Evolutionary conservation across 2,329 filamentous ascomycete genomes (phyloP), one percentile per base, ranked within the genome.

Genomic region (Paraconiothyrium brasiliense): DNA sequence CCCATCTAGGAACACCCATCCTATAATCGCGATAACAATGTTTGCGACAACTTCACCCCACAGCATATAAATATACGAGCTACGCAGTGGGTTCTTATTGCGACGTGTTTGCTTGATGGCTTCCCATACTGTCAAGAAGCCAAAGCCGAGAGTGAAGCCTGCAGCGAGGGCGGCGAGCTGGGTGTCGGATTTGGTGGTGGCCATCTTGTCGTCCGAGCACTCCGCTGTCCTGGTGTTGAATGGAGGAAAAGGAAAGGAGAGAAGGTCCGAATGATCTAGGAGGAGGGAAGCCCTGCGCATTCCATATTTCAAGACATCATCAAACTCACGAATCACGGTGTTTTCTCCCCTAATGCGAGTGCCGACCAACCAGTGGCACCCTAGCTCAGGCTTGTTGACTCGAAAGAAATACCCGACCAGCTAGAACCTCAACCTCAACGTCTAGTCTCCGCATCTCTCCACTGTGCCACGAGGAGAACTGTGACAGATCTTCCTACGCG

Each of bases 51-150:
- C 68, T 37, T 77, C 73, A 35, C 74, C 74, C 73, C 73, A 77
- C 58, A 77, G n/a, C 74, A 77, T 77, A 58, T 75, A 77, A 43
- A 77, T 75, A 55, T 77, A 77, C n/a, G 60, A 59, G n/a, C 71
- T 74, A 20, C 73, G 57, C 22, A 77, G 57, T 0, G 74, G 74
- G 46, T 76, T 77, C 24, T 73, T 70, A 48, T 77, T 77, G 39
- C 71, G 68, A n/a, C 63, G 64, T n/a, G 74, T 77, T 61, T 77
- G 74, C 57, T 76, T 74, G 59, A 76, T 69, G 9, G 74, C 74
- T 58, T 76, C 73, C 74, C 73, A 77, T 61, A 73, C 72, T 24
- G 73, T 76, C 41, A 77, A 54, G 43, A 76, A 71, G 0, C 74
- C 74, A 48, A 75, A 77, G 1, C 74, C 74, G n/a, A 77, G 60